Conservation (phyloP, 2,329 filamentous ascomycete species). For the Calonectria pteridis region DNA sequence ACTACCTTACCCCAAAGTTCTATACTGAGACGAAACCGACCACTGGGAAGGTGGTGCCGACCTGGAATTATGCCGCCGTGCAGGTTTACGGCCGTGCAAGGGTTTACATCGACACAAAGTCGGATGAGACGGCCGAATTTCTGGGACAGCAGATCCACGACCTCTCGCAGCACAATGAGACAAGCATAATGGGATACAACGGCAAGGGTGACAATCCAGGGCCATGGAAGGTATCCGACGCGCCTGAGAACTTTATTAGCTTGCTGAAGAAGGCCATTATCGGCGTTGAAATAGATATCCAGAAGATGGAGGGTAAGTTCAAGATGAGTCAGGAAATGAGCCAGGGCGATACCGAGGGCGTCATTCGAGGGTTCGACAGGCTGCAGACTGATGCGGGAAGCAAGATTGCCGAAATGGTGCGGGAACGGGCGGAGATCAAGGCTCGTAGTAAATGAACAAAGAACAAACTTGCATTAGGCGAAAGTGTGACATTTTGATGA, state of each 20-base stretch:
- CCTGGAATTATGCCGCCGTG: slow-evolving; percentile 77
- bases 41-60: slow-evolving; percentile 76
- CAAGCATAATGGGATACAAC: slow-evolving; percentile 68
- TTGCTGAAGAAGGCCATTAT: slow-evolving; percentile 70
- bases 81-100: slow-evolving; percentile 71
- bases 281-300: slow-evolving; percentile 70
- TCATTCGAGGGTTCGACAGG: slow-evolving; percentile 66
- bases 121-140: slow-evolving; percentile 57
- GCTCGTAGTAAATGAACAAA: slow-evolving; percentile 9
- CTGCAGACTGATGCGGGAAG: slow-evolving; percentile 47
- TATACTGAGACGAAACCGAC: slow-evolving; percentile 74
- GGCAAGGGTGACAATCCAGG: slow-evolving; percentile 47
- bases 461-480: neutral
- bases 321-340: slow-evolving; percentile 75
- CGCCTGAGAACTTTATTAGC: slow-evolving; percentile 67
- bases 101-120: slow-evolving; percentile 64
- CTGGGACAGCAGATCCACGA: slow-evolving; percentile 65
- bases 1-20: slow-evolving; percentile 78
- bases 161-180: slow-evolving; percentile 64
- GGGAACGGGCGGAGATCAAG: slow-evolving; percentile 45
- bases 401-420: slow-evolving; percentile 48
- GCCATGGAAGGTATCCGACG: slow-evolving; percentile 69
- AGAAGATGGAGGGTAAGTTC: slow-evolving; percentile 69
- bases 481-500: neutral
- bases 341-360: slow-evolving; percentile 65